These are phyloP conservation scores for Lasiosphaeria ovina DNA, from an alignment of 495 filamentous ascomycete species.

Conservation along the genomic window DNA sequence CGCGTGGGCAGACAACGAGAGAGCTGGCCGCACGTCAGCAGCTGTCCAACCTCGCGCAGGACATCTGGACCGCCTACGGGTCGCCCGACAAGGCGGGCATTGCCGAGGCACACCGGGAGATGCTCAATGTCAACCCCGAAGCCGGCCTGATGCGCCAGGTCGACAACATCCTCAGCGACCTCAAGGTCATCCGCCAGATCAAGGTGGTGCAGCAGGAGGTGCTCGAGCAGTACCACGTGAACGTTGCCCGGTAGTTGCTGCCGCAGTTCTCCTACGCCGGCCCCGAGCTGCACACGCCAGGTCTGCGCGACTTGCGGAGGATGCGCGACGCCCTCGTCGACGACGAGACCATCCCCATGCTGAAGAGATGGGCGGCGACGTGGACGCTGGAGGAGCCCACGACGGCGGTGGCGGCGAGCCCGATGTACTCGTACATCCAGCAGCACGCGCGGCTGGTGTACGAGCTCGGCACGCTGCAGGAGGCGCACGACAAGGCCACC, in stretches of 20 bases:
- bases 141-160: constrained; percentile 61
- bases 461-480: no score
- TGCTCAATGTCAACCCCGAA: constrained; percentile 67
- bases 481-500: no score
- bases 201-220: constrained; percentile 15
- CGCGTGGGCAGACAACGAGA: constrained; percentile 7
- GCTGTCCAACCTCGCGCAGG: constrained; percentile 8
- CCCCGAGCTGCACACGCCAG: constrained; percentile 4
- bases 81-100: constrained; percentile 20
- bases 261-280: constrained; percentile 12
- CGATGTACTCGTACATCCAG: no score
- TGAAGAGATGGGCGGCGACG: constrained; percentile 7
- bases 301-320: constrained; percentile 11
- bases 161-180: constrained; percentile 70
- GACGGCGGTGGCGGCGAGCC: no score
- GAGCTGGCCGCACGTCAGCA: constrained; percentile 17
- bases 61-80: constrained; percentile 10
- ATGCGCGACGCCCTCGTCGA: constrained; percentile 11
- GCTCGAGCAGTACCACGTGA: constrained; percentile 18
- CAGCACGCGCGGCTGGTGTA: no score
- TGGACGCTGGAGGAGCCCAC: constrained; percentile 19
- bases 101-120: constrained; percentile 25
- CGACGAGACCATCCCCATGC: constrained; percentile 1
- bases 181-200: constrained; percentile 58
- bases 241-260: constrained; percentile 9